Evolutionary conservation across 257 asterid genomes (phyloP).

Genomic region (Capsicum chinense): DNA sequence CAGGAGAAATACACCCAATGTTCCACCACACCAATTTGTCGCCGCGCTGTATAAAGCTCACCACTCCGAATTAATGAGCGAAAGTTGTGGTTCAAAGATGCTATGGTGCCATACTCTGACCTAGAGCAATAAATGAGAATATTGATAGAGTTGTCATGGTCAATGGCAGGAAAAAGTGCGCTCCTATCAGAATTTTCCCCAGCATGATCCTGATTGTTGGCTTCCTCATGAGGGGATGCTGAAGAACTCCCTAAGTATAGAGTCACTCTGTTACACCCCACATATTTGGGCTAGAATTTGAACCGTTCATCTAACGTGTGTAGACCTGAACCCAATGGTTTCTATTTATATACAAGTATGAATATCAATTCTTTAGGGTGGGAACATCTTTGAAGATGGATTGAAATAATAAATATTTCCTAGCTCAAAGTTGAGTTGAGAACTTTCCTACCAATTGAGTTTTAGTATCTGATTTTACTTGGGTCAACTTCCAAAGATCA

Average conservation of each 20-base stretch:
- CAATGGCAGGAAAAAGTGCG: constrained; percentile 48
- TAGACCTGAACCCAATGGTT: too few species aligned
- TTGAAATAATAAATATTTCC: too few species aligned
- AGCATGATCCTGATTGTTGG: neutral
- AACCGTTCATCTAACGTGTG: too few species aligned
- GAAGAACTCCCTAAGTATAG: constrained; percentile 44
- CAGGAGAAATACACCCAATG: constrained; percentile 68
- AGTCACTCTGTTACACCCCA: constrained; percentile 23
- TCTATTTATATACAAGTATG: too few species aligned
- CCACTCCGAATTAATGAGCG: constrained; percentile 74
- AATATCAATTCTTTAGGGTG: too few species aligned
- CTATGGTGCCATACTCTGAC: constrained; percentile 79
- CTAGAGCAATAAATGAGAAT: constrained; percentile 81
- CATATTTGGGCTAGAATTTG: too few species aligned
- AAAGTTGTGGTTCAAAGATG: constrained; percentile 67
- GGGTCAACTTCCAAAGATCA: too few species aligned
- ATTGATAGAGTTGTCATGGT: constrained; percentile 77
- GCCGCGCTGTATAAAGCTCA: constrained; percentile 69
- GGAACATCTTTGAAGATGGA: too few species aligned
- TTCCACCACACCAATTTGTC: constrained; percentile 64
- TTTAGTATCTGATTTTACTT: too few species aligned
- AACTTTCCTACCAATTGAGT: too few species aligned
- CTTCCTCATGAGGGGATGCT: constrained; percentile 30
- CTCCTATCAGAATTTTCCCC: too few species aligned
- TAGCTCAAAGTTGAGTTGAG: too few species aligned